Base-by-base conservation (phyloP, 257 asterid genomes). In the Lycium barbarum region DNA sequence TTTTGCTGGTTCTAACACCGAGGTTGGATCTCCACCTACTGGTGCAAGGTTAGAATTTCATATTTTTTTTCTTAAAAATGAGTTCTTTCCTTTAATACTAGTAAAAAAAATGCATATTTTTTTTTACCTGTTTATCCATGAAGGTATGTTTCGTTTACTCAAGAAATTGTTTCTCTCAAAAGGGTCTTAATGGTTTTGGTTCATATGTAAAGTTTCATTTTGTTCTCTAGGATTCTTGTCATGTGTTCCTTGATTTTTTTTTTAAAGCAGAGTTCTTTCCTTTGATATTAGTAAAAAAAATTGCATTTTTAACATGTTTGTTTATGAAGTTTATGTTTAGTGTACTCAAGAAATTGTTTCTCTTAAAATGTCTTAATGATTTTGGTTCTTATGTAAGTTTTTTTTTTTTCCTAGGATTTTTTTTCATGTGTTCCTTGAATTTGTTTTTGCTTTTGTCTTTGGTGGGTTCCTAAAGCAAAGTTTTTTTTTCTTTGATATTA, bases 11-110 rank as follows among this genome's bases (percentile, higher is more conserved):
- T 22, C 85, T 84, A 80, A 12, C 7, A 53, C 88, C 71, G 86
- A 87, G 12, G 86, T 15, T 90, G 94, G 88, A 61, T 89, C 93
- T 88, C 83, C 90, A 73, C 63, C 94, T 71, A 85, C 93, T 91
- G 89, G 86, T 83, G 85, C 88, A 88, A 91, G 98, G 98, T 91
- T 86, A 36, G 87, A 53, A 14, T 83, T 0, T 26, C 14, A 67
- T 63, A 12, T 2, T 53, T 84, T 26, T 26, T 53, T 5, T 20
- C 22, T 18, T 3, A 40, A 35, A 22, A 26, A 43, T 54, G 7
- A 53, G 3, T 18, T 79, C n/a, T 82, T 53, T 17, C 0, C 47
- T 62, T 47, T 70, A 57, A 13, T 6, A 2, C 38, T 55, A 2
- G 49, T 74, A 38, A 40, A 40, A 40, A 40, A 3, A 40, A 22